Evolutionary conservation across 371 early-diverging fungal genomes (phyloP), one percentile per base, ranked within the genome.

Genomic region (Mitosporidium daphniae): DNA sequence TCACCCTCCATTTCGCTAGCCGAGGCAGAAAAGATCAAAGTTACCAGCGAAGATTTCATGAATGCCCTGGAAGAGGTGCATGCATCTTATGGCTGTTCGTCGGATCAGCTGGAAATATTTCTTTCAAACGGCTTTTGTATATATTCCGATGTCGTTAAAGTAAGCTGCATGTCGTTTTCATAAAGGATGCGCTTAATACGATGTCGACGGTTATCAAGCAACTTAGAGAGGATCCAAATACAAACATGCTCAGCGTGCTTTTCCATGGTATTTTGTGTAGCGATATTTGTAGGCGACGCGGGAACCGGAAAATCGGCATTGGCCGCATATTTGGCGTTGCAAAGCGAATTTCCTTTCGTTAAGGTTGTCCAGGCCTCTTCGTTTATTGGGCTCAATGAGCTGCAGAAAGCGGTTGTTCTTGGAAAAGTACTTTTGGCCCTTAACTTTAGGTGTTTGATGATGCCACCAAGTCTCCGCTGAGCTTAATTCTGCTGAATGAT

Each of bases 301-400:
- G 86, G 89, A 11, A 53, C 60, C 25, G 99, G 99, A 24, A 98
- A 94, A 39, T 89, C 94, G 0, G 86, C 91, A 1, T 40, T 98
- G 22, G 93, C 93, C 2, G 86, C 94, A 7, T 71, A 68, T 1
- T 66, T 86, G 28, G 95, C 94, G 2, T 62, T 70, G 49, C 46
- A 58, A 13, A 72, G 74, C 28, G 63, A 73, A 20, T 91, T 82
- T 44, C 97, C 99, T 6, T 93, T 89, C 45, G 73, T 94, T 42
- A 91, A 89, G 46, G 48, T 98, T 22, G 75, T 98, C 16, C 75
- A 78, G 0, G 93, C 97, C 10, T 86, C 78, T 35, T 56, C 62
- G 19, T 71, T 95, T 67, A 72, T 94, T 28, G 99, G 99, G 7
- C 65, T 65, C 44, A 55, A 55, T 2, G 97, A 98, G 40, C 37